phyloP scores from a whole-genome alignment of 768 basidiomycete genomes.

The Calocybe cyanea region DNA sequence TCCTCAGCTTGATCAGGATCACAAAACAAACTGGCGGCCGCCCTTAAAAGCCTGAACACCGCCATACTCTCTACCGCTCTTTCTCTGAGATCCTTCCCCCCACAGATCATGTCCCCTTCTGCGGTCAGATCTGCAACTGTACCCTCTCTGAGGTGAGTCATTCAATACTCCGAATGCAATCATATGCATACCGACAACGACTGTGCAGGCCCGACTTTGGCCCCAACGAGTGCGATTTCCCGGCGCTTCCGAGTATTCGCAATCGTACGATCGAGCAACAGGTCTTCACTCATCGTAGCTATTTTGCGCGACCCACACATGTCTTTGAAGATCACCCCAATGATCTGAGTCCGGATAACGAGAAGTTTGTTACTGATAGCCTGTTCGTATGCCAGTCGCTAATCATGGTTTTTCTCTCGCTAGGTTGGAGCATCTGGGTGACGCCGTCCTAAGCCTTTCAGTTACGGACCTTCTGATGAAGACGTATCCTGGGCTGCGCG shows the following conservation, averaged over 20 bases:
- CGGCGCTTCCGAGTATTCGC: conserved; percentile 56
- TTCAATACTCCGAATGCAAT: background rate
- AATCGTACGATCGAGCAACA: conserved; percentile 41
- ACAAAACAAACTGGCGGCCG: conserved; percentile 5
- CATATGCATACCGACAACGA: background rate
- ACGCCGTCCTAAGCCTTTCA: conserved; percentile 64
- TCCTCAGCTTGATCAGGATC: conserved; percentile 14
- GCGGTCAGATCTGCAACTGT: background rate
- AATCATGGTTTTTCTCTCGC: background rate
- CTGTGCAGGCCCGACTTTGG: conserved; percentile 40
- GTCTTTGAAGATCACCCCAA: conserved; percentile 71
- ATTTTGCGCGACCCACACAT: conserved; percentile 63
- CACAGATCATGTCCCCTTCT: conserved; percentile 3
- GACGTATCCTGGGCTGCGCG: conserved; percentile 64
- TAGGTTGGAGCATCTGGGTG: conserved; percentile 76
- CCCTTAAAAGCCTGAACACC: conserved; percentile 9
- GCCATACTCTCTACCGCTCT: conserved; percentile 7
- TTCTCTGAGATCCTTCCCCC: conserved; percentile 16
- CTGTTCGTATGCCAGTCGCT: background rate
- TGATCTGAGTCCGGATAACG: conserved; percentile 79
- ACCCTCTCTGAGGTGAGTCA: conserved; percentile 14
- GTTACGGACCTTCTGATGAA: conserved; percentile 64
- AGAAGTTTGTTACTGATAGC: conserved; percentile 47
- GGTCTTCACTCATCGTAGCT: conserved; percentile 77
- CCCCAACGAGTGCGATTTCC: conserved; percentile 40